Base-by-base conservation (phyloP, 1,284 basidiomycete species). In the Afroboletus lepidellus region DNA sequence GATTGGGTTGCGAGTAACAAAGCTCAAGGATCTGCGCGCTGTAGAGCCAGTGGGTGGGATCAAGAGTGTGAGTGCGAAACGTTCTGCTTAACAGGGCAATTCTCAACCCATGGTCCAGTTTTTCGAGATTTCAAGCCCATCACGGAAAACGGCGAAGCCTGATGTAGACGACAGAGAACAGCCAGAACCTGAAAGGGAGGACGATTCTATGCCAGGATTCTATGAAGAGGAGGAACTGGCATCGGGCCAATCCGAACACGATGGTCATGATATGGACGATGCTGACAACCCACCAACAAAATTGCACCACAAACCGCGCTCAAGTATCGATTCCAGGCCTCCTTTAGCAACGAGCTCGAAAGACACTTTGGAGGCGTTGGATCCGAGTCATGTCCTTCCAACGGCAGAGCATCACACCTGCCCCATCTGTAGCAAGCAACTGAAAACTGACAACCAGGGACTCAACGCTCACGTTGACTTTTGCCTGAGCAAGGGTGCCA, bases 1-100 rank as follows among this genome's bases (percentile, higher is more conserved):
- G 5, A 85, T 96, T 51, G 92, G 92, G 3, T 73, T 96, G 23
- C 77, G 92, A 41, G 76, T 94, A 21, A 93, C 91, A 3, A 93
- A 90, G 56, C 72, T 96, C 51, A 92, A 89, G 63, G 92, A 96
- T 68, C 70, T 94, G 24, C 75, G 76, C 55, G 77, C 74, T 15
- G 63, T 75, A 43, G 74, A 76, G 24, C 73, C 78, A 15, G 60
- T 61, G 16, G 72, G 69, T 21, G 77, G 80, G 4, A 89, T 91
- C 51, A 86, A 86, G 65, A 74, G 81, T 48, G 88, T 87, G 63
- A 53, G 80, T 55, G 3, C 20, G 1, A n/a, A 42, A 7, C 41
- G 36, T 29, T 39, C n/a, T 37, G 18, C 15, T 21, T 33, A 38
- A 20, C 24, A 36, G 37, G 23, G 41, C 23, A 9, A 37, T 30